Conservation (phyloP, 2,329 filamentous ascomycete genomes). For the Ophiosphaerella herpotricha region DNA sequence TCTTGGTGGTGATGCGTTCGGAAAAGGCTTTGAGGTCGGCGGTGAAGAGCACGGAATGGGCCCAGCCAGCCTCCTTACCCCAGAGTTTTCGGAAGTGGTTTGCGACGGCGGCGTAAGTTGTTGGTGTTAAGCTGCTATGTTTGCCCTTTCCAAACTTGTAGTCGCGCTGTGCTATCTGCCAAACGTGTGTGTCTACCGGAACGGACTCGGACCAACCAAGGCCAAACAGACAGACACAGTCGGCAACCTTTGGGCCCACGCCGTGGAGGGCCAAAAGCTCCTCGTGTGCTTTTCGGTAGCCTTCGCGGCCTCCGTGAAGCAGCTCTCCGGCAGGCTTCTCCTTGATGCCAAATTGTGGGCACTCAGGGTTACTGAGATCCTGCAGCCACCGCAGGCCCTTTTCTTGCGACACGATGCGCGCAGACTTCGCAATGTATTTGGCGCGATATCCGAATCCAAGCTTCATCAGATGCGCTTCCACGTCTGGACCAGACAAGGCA, state of each 20-base stretch:
- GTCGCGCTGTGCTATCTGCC: constrained; percentile 96
- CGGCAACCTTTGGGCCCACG: constrained; percentile 94
- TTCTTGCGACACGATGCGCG: constrained; percentile 71
- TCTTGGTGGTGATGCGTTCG: constrained; percentile 60
- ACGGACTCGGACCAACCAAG: constrained; percentile 94
- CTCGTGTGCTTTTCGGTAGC: constrained; percentile 80
- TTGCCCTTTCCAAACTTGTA: constrained; percentile 88
- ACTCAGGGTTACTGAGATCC: constrained; percentile 75
- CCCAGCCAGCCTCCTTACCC: constrained; percentile 95
- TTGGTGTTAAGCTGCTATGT: constrained; percentile 83
- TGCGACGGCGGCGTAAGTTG: constrained; percentile 85
- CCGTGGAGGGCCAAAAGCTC: constrained; percentile 79
- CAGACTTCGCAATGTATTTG: constrained; percentile 88
- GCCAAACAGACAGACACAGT: constrained; percentile 96
- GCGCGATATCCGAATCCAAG: constrained; percentile 95
- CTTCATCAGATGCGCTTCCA: constrained; percentile 78
- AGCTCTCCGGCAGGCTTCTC: constrained; percentile 53
- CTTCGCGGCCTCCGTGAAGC: constrained; percentile 59
- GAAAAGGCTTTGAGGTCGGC: constrained; percentile 88
- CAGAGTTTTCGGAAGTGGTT: constrained; percentile 88
- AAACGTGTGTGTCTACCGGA: constrained; percentile 95
- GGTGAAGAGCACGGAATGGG: constrained; percentile 94
- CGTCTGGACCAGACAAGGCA: constrained; percentile 71
- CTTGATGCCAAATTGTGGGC: constrained; percentile 61
- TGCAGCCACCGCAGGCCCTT: constrained; percentile 75